phyloP scores from a whole-genome alignment of 2,329 filamentous ascomycete genomes.

The Scedosporium dehoogii region DNA sequence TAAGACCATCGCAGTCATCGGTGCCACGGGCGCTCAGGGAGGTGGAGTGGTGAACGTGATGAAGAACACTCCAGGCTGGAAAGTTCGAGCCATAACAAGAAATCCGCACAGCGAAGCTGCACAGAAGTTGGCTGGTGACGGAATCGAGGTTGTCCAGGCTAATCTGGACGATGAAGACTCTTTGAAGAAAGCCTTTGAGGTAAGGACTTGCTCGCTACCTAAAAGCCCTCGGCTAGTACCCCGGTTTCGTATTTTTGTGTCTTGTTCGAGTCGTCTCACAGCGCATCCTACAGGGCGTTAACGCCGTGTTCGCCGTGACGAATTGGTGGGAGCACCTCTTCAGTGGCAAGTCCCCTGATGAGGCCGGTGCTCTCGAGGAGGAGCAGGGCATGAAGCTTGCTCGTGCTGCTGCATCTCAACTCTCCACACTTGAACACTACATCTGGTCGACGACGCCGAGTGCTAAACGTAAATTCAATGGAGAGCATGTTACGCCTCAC shows the following conservation, averaged over 20 bases:
- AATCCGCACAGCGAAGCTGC: slow-evolving; percentile 30
- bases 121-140: slow-evolving; percentile 26
- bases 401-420: slow-evolving; percentile 24
- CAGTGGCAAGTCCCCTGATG: slow-evolving; percentile 13
- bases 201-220: not conserved
- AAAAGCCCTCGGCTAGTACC: not conserved
- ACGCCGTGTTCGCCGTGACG: slow-evolving; percentile 44
- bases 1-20: slow-evolving; percentile 34
- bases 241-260: not conserved
- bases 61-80: slow-evolving; percentile 8
- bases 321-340: slow-evolving; percentile 46
- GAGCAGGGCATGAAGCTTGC: slow-evolving; percentile 30
- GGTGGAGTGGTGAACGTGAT: slow-evolving; percentile 31
- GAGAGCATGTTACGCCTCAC: slow-evolving; percentile 25
- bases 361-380: slow-evolving; percentile 25
- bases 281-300: slow-evolving; percentile 22
- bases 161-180: slow-evolving; percentile 31
- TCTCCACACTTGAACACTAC: slow-evolving; percentile 28
- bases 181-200: slow-evolving; percentile 28
- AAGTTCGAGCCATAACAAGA: slow-evolving; percentile 38
- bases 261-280: too few species aligned
- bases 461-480: slow-evolving; percentile 18
- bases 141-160: slow-evolving; percentile 32
- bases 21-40: slow-evolving; percentile 40
- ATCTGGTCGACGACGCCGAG: slow-evolving; percentile 35